Conservation (phyloP, 768 basidiomycete species). For the Xerocomus potaroensis region DNA sequence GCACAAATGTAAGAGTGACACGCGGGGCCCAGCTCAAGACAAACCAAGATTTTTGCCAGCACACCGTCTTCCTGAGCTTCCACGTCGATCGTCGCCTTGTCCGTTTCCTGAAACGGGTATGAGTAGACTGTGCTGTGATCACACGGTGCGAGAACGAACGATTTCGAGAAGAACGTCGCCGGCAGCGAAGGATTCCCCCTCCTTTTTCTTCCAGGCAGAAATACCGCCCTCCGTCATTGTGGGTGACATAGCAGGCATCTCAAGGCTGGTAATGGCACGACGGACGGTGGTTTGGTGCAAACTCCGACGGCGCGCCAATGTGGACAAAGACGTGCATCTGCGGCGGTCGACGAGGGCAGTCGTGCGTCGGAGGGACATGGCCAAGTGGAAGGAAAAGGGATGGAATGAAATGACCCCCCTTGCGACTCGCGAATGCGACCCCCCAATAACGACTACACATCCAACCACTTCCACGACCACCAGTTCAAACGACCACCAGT, state of each 20-base stretch:
- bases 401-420: constrained; percentile 10
- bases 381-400: neutral
- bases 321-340: constrained; percentile 29
- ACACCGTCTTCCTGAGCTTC: constrained; percentile 98
- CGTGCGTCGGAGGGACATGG: constrained; percentile 16
- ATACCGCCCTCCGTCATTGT: constrained; percentile 97
- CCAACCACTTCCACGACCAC: no score
- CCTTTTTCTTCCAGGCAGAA: constrained; percentile 83
- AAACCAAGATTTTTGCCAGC: constrained; percentile 87
- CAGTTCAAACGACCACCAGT: no score
- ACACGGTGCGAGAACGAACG: constrained; percentile 42
- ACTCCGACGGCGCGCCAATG: constrained; percentile 13
- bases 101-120: constrained; percentile 63
- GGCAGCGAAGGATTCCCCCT: constrained; percentile 72
- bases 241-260: constrained; percentile 97
- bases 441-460: no score
- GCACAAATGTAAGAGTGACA: constrained; percentile 2
- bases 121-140: neutral
- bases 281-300: constrained; percentile 50
- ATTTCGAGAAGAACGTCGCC: constrained; percentile 91
- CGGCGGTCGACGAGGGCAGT: constrained; percentile 11
- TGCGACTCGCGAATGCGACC: constrained; percentile 5
- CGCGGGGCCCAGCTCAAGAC: constrained; percentile 22
- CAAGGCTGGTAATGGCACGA: constrained; percentile 65
- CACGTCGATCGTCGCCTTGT: constrained; percentile 96